Percentiles rank a stretch among this genome's conserved stretches.
Conservation (phyloP, 148 eudicot species). For the Salicornia ramosissima region DNA sequence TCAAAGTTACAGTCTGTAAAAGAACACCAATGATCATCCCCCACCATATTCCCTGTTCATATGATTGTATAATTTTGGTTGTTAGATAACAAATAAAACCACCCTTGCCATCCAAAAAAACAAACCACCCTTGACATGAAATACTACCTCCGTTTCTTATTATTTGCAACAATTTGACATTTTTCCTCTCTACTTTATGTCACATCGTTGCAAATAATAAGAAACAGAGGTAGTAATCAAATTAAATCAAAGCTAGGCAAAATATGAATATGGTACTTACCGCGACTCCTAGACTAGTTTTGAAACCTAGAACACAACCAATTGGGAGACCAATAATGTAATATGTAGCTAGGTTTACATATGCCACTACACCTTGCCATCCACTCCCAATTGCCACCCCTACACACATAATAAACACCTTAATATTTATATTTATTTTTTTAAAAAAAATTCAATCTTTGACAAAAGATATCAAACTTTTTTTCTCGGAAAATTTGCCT, state of each 20-base stretch:
- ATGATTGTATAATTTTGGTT: neutral
- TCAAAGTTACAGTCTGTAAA: constrained; percentile 41
- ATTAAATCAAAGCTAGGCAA: no score
- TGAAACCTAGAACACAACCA: constrained; percentile 62
- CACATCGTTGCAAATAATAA: neutral
- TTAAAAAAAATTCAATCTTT: no score
- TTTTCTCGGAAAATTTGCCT: constrained; percentile 47
- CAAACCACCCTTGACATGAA: neutral
- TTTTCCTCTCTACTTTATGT: no score
- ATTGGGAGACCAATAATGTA: constrained; percentile 56
- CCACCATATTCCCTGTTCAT: constrained; percentile 59
- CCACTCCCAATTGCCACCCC: constrained; percentile 69
- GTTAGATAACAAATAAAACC: neutral
- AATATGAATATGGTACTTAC: constrained; percentile 34
- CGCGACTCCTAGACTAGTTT: constrained; percentile 46
- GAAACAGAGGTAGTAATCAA: no score
- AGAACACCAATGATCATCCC: constrained; percentile 58
- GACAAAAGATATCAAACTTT: neutral
- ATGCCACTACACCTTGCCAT: constrained; percentile 54
- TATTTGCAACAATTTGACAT: no score
- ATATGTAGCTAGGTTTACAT: constrained; percentile 45
- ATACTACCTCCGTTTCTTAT: no score
- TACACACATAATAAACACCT: no score
- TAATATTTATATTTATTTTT: no score
- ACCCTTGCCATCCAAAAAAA: no score